Evolutionary conservation across 768 basidiomycete species (phyloP), one percentile per base, ranked within the genome.

Genomic region (Multifurca ochricompacta): DNA sequence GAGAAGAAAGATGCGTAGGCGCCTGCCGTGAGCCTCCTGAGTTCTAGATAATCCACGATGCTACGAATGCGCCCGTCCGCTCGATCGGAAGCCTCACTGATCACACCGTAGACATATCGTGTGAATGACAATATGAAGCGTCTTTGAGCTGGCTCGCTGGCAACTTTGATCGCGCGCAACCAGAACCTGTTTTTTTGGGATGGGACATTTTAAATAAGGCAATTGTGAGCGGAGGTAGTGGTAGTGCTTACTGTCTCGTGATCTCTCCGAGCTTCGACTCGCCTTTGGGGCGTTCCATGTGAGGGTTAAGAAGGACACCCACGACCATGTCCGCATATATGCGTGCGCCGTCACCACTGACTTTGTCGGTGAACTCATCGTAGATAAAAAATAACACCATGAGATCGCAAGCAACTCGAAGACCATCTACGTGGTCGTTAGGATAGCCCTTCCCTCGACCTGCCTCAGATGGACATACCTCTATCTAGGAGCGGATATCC

Each of bases 361-460:
- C 65, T 23, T 69, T 63, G 63, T 81, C 79, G 10, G 76, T 72
- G 56, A 73, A 70, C 59, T 77, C 76, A 59, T 80, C 79, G 56
- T 73, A 67, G 30, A 78, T 52, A 57, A 77, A 78, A 62, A 77
- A 69, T 4, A 78, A 54, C 40, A 77, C 72, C 75, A 80, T 78
- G 43, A 79, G 63, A 53, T 79, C 78, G 52, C 77, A 75, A 5
- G 66, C 70, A n/a, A 69, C 64, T n/a, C 73, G 68, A n/a, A 60
- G 30, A 27, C 41, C n/a, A 27, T 28, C 51, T 52, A 16, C 3
- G 21, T 11, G 18, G 3, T 23, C n/a, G 28, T 30, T 30, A 34
- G 39, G 13, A 13, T 19, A 21, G 34, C 25, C 13, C 16, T 3
- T 43, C 39, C 10, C 11, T 19, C 28, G 30, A 41, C 4, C 8